These are phyloP conservation scores for Vitis riparia DNA, from an alignment of 164 flowering plant species.

Conservation along the genomic window DNA sequence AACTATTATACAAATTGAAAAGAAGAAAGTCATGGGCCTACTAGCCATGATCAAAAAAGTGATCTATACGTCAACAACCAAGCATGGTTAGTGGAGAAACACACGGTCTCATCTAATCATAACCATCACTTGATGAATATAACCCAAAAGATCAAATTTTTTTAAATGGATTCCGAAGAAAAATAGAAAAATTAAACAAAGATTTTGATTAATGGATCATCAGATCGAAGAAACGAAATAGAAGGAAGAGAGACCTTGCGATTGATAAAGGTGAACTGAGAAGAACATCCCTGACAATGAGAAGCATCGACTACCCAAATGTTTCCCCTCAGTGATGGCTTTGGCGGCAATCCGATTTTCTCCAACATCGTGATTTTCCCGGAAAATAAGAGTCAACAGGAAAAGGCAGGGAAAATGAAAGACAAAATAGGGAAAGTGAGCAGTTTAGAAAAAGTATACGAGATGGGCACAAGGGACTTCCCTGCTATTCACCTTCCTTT, in stretches of 20 bases:
- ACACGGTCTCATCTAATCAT: not conserved
- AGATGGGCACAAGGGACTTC: too few relatives aligned
- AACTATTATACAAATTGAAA: too few relatives aligned
- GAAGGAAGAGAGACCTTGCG: conserved; percentile 65
- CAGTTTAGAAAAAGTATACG: too few relatives aligned
- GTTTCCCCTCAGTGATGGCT: conserved; percentile 77
- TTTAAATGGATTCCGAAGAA: not conserved
- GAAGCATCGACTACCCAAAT: conserved; percentile 94
- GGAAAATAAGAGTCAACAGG: not conserved
- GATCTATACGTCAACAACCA: too few relatives aligned
- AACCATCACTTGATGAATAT: too few relatives aligned
- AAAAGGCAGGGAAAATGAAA: not conserved
- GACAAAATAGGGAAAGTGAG: not conserved
- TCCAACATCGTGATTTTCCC: conserved; percentile 62
- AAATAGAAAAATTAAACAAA: not conserved
- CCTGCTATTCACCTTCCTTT: too few relatives aligned
- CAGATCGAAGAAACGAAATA: not conserved
- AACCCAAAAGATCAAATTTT: not conserved
- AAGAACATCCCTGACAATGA: conserved; percentile 93
- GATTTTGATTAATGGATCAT: not conserved
- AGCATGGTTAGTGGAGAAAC: too few relatives aligned
- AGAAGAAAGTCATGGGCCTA: too few relatives aligned
- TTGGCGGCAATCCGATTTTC: conserved; percentile 94
- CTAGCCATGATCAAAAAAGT: too few relatives aligned
- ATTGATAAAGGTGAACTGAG: conserved; percentile 95